A percentile compares a stretch with the other conserved stretches of the same genome.
Evolutionary conservation across 1,139 yeast genomes (phyloP).

Genomic region (Hansenula lynferdii): DNA sequence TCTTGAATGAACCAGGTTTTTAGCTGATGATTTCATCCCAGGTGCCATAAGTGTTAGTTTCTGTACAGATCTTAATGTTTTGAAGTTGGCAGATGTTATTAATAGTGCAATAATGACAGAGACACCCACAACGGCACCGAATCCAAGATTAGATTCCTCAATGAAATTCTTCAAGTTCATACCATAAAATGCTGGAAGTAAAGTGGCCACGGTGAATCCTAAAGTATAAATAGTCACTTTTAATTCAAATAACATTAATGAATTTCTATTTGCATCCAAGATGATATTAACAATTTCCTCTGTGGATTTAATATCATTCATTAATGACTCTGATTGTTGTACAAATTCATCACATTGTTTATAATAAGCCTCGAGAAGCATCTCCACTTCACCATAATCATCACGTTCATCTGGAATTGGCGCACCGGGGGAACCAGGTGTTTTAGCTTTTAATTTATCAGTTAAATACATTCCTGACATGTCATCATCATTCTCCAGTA

Average conservation of each 20-base stretch:
- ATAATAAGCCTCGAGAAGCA: slow-evolving; percentile 70
- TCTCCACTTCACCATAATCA: slow-evolving; percentile 67
- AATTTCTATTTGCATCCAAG: slow-evolving; percentile 73
- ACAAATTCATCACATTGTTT: slow-evolving; percentile 78
- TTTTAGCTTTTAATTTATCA: slow-evolving; percentile 27
- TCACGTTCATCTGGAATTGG: slow-evolving; percentile 27
- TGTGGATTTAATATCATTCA: slow-evolving; percentile 69
- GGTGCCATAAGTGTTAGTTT: slow-evolving; percentile 37
- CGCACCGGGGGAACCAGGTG: slow-evolving; percentile 8
- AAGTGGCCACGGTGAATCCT: slow-evolving; percentile 52
- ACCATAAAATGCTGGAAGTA: slow-evolving; percentile 74
- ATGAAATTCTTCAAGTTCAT: slow-evolving; percentile 78
- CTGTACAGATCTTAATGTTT: slow-evolving; percentile 37
- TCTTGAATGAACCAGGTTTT: slow-evolving; percentile 10
- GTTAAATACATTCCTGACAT: slow-evolving; percentile 65
- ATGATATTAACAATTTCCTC: slow-evolving; percentile 80
- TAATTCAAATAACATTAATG: slow-evolving; percentile 68
- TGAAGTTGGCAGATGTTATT: slow-evolving; percentile 35
- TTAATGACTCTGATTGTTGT: slow-evolving; percentile 67
- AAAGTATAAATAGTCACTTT: slow-evolving; percentile 64
- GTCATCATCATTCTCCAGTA: slow-evolving; percentile 81
- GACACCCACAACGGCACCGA: slow-evolving; percentile 36
- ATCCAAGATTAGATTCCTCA: slow-evolving; percentile 53
- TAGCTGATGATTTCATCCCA: slow-evolving; percentile 13
- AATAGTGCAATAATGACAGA: slow-evolving; percentile 36